These are phyloP conservation scores for Kwoniella shivajii DNA, from an alignment of 1,284 basidiomycete genomes.

Conservation along the genomic window DNA sequence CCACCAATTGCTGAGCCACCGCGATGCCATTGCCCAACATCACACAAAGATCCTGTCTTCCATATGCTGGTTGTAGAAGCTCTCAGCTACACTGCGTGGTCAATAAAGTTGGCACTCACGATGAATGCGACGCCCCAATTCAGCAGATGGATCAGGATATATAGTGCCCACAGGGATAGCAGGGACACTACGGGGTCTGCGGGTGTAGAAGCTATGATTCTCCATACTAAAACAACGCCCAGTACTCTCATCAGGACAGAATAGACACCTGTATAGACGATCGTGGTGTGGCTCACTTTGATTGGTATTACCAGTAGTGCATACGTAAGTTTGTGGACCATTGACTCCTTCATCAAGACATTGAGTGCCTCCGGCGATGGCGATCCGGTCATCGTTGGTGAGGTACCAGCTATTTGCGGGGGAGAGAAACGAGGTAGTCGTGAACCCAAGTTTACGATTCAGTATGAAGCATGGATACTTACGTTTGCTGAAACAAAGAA, in stretches of 20 bases:
- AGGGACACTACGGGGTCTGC: neutral
- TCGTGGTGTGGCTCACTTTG: constrained; percentile 34
- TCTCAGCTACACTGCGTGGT: neutral
- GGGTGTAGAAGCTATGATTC: neutral
- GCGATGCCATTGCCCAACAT: neutral
- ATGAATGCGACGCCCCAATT: constrained; percentile 10
- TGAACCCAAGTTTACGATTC: neutral
- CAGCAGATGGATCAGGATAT: neutral
- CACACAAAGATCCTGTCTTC: constrained; percentile 13
- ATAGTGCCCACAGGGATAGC: neutral
- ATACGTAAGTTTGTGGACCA: constrained; percentile 38
- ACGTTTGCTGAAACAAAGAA: constrained; percentile 26
- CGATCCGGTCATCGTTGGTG: constrained; percentile 41
- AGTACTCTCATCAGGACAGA: no score
- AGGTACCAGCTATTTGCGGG: constrained; percentile 17
- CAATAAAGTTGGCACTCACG: constrained; percentile 7
- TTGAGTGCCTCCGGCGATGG: constrained; percentile 34
- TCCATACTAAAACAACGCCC: neutral
- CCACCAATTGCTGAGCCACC: neutral
- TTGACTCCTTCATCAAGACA: constrained; percentile 36
- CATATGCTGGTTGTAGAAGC: neutral
- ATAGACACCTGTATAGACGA: no score
- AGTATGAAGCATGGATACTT: neutral
- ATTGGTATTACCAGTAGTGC: constrained; percentile 37
- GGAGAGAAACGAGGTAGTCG: neutral